These are phyloP conservation scores for Coemansia reversa DNA, from an alignment of 192 early-diverging fungal genomes.

Conservation along the genomic window DNA sequence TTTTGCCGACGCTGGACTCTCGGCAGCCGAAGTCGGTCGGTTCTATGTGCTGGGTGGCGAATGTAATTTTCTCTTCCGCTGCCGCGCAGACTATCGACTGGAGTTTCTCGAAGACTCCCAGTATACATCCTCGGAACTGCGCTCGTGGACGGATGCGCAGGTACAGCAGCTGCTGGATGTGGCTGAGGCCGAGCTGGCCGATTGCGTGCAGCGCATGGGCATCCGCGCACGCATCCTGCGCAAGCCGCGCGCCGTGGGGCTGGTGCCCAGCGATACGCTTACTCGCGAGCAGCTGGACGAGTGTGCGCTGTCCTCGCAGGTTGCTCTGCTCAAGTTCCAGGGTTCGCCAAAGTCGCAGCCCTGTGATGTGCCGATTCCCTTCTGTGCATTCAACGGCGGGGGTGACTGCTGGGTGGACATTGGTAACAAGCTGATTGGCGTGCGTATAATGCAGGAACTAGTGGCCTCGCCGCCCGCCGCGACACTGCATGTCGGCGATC, in stretches of 20 bases:
- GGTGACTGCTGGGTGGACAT: constrained; percentile 91
- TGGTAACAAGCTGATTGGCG: constrained; percentile 93
- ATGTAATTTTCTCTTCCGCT: constrained; percentile 88
- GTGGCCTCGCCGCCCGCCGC: constrained; percentile 59
- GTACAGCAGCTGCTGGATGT: constrained; percentile 71
- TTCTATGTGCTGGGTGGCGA: constrained; percentile 90
- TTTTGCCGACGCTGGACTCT: constrained; percentile 56
- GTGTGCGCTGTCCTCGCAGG: constrained; percentile 74
- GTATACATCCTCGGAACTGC: constrained; percentile 26
- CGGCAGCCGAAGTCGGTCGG: constrained; percentile 48
- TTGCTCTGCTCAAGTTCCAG: constrained; percentile 59
- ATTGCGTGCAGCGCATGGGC: constrained; percentile 65
- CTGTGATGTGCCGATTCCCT: constrained; percentile 66
- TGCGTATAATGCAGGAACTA: constrained; percentile 71
- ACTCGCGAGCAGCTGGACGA: constrained; percentile 86
- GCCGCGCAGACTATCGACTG: constrained; percentile 60
- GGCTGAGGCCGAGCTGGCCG: constrained; percentile 65
- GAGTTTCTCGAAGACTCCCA: constrained; percentile 60
- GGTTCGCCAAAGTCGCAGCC: constrained; percentile 57
- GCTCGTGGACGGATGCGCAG: constrained; percentile 57
- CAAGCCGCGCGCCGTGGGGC: constrained; percentile 77
- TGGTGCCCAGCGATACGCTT: constrained; percentile 61
- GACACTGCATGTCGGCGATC: constrained; percentile 88
- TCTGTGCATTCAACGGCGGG: constrained; percentile 93
- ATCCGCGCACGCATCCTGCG: constrained; percentile 66